These are phyloP conservation scores for Datura wrightii DNA, from an alignment of 257 asterid genomes.

Conservation along the genomic window DNA sequence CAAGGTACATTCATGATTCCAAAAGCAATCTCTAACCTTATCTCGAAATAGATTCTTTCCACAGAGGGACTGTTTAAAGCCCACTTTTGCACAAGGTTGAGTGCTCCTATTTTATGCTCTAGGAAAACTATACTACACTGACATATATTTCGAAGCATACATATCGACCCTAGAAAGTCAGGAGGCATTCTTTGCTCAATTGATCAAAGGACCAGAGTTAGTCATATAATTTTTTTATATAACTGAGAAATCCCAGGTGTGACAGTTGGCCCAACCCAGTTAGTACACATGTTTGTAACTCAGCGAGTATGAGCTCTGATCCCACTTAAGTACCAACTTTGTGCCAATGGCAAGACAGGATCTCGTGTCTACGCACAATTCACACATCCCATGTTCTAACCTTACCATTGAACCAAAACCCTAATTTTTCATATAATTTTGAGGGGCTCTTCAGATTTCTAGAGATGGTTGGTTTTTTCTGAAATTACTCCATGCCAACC, in stretches of 20 bases:
- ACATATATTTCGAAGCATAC: neutral
- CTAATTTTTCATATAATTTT: neutral
- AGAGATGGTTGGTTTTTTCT: neutral
- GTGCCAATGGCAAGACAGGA: neutral
- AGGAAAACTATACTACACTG: neutral
- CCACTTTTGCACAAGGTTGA: neutral
- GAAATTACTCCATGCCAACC: slow-evolving; percentile 10
- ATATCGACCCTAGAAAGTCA: neutral
- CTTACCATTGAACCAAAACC: neutral
- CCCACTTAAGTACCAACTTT: neutral
- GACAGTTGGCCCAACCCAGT: neutral
- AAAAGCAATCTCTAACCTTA: neutral
- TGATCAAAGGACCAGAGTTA: neutral
- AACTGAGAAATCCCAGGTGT: neutral
- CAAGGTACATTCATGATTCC: neutral
- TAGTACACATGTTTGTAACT: neutral
- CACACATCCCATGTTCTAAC: neutral
- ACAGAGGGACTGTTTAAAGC: neutral
- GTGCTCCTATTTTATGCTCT: neutral
- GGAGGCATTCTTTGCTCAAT: neutral
- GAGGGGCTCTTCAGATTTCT: neutral
- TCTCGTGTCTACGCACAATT: neutral
- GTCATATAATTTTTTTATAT: neutral
- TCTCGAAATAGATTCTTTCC: neutral
- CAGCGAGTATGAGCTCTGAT: neutral